Conservation (phyloP, 306 rosid genomes). For the Casuarina glauca region DNA sequence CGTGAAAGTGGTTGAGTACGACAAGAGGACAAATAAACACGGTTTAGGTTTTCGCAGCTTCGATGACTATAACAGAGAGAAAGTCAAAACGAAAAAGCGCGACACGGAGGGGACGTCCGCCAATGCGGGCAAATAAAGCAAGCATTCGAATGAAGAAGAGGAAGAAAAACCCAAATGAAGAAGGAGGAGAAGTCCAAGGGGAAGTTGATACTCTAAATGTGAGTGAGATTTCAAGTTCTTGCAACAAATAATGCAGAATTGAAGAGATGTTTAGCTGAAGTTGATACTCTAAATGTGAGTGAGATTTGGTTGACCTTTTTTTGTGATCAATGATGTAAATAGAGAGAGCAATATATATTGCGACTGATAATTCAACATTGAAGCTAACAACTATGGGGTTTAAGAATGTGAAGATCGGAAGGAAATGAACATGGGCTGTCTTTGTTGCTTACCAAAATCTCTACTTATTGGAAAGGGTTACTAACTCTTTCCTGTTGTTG, state of each 20-base stretch:
- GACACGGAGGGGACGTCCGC: conserved; percentile 11
- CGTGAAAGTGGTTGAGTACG: conserved; percentile 51
- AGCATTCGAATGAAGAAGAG: background rate
- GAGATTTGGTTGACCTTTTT: conserved; percentile 8
- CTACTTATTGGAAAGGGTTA: background rate
- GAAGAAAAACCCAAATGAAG: conserved; percentile 34
- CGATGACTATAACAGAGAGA: background rate
- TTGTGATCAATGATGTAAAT: background rate
- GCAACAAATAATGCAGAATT: conserved; percentile 56
- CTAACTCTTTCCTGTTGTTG: background rate
- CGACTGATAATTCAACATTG: background rate
- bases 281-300: conserved; percentile 69
- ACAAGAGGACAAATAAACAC: conserved; percentile 51
- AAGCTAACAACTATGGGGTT: conserved; percentile 6
- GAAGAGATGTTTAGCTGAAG: conserved; percentile 45
- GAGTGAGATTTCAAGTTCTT: conserved; percentile 38
- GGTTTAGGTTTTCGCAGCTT: conserved; percentile 67
- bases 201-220: too few relatives aligned
- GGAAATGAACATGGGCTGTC: background rate
- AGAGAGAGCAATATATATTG: background rate
- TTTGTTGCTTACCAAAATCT: background rate
- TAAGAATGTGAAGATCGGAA: background rate
- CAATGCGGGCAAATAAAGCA: conserved; percentile 45
- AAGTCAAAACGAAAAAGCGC: conserved; percentile 8
- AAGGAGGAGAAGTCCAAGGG: too few relatives aligned